A percentile compares a stretch with the other conserved stretches of the same genome.
phyloP scores from a whole-genome alignment of 2,329 filamentous ascomycete species.

The Penicillium sp. region DNA sequence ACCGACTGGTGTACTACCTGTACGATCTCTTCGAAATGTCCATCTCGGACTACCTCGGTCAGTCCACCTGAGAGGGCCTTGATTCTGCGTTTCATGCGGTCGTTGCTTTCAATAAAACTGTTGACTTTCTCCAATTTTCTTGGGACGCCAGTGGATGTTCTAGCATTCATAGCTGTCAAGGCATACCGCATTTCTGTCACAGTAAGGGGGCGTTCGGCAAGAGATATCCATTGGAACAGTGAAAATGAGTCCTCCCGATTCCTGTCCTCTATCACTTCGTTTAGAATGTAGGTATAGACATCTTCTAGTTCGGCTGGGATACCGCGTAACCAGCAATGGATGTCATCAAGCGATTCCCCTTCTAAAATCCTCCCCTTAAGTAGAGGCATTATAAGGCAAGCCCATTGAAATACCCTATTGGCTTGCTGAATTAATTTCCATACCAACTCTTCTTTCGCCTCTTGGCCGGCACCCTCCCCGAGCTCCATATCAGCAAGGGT shows the following conservation, averaged over 20 bases:
- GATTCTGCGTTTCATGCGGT: slow-evolving; percentile 2
- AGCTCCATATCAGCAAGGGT: neutral
- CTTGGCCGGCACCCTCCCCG: neutral
- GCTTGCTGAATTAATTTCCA: slow-evolving; percentile 1
- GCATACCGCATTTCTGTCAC: slow-evolving; percentile 10
- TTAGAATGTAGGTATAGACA: slow-evolving; percentile 7
- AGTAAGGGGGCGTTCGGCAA: slow-evolving; percentile 10
- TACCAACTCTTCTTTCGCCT: neutral
- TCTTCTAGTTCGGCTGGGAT: slow-evolving; percentile 8
- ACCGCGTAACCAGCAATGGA: slow-evolving; percentile 1
- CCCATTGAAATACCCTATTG: slow-evolving; percentile 12
- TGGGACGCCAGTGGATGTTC: too few relatives aligned
- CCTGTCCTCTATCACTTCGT: neutral
- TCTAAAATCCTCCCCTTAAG: neutral
- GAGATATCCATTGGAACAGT: slow-evolving; percentile 11
- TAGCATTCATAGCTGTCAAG: neutral
- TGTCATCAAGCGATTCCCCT: slow-evolving; percentile 5
- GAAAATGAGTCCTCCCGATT: neutral
- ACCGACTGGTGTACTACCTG: slow-evolving; percentile 10
- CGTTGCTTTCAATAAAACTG: slow-evolving; percentile 3
- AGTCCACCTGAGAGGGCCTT: slow-evolving; percentile 10
- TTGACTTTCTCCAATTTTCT: neutral
- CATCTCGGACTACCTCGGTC: neutral
- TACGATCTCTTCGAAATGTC: neutral
- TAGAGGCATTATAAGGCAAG: slow-evolving; percentile 5